Evolutionary conservation across 495 filamentous ascomycete genomes (phyloP), one percentile per base, ranked within the genome.

Genomic region (Xylaria longipes): DNA sequence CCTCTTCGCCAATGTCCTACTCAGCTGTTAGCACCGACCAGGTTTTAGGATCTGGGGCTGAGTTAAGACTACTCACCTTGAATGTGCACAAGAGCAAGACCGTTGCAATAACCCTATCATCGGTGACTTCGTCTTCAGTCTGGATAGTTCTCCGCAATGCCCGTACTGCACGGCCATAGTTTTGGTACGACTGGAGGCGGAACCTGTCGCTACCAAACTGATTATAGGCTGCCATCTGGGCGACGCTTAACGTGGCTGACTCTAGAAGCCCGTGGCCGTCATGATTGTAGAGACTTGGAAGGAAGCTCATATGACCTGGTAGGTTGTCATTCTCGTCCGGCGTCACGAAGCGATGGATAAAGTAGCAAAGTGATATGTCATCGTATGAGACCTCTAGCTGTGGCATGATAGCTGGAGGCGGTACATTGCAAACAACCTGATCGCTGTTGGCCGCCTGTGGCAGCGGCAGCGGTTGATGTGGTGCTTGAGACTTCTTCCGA

Each of bases 221-320:
- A 69, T 76, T 76, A 69, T 76, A 76, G 5, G 74, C 74, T 20
- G 72, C 74, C 74, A 72, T 74, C 58, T 76, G 74, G 8, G 74
- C 74, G 20, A 74, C 72, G 31, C 69, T 72, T 33, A 74, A 48
- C 25, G 72, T 74, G 20, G 74, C 71, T 20, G 33, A 33, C 29
- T 77, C 73, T 33, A 77, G 66, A 14, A 77, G 63, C 5, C 75
- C 75, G 29, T 70, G 27, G 50, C 66, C 63, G 56, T 68, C 39
- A 17, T 63, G 56, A 43, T 77, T 70, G 39, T 69, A 77, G 5
- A 77, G 64, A 43, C 52, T 65, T 5, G 75, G 73, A 29, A 77
- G 73, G 50, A 73, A 75, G 69, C 67, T 75, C 70, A 75, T 31
- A 63, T 75, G 75, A 15, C 75, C 73, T 3, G 75, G 75, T 39